Conservation (phyloP, 75 land plant species). For the Azolla pinnata region DNA sequence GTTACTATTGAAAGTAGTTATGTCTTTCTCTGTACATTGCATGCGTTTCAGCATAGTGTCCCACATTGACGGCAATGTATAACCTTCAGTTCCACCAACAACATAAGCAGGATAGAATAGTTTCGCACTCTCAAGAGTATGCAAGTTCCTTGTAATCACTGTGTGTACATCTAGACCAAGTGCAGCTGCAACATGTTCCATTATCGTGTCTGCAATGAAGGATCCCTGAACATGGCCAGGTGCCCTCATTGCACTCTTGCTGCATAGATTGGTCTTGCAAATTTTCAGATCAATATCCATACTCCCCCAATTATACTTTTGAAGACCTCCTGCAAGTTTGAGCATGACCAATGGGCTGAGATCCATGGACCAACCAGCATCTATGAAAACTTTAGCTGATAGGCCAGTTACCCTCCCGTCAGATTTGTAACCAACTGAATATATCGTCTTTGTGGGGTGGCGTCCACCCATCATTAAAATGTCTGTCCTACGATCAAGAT, state of each 20-base stretch:
- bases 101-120: conserved; percentile 24
- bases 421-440: conserved; percentile 68
- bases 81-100: conserved; percentile 32
- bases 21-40: conserved; percentile 17
- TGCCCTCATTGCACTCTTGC: conserved; percentile 73
- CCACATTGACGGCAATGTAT: conserved; percentile 59
- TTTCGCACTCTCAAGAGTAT: conserved; percentile 39
- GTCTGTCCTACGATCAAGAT: conserved; percentile 81
- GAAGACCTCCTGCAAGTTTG: conserved; percentile 27
- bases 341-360: conserved; percentile 37
- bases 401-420: conserved; percentile 75
- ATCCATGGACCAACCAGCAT: conserved; percentile 64
- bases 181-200: conserved; percentile 66
- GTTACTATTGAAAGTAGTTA: conserved; percentile 36
- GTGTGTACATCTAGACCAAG: conserved; percentile 40
- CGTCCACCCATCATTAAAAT: conserved; percentile 84
- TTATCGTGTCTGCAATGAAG: conserved; percentile 69
- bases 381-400: conserved; percentile 48
- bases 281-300: conserved; percentile 50
- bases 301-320: conserved; percentile 78
- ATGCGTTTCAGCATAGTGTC: conserved; percentile 33
- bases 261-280: conserved; percentile 68
- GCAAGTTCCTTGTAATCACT: conserved; percentile 50
- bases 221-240: conserved; percentile 83
- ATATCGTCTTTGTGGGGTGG: conserved; percentile 63